Evolutionary conservation across 371 early-diverging fungal species (phyloP), one percentile per base, ranked within the genome.

Genomic region (Mortierella sp.): DNA sequence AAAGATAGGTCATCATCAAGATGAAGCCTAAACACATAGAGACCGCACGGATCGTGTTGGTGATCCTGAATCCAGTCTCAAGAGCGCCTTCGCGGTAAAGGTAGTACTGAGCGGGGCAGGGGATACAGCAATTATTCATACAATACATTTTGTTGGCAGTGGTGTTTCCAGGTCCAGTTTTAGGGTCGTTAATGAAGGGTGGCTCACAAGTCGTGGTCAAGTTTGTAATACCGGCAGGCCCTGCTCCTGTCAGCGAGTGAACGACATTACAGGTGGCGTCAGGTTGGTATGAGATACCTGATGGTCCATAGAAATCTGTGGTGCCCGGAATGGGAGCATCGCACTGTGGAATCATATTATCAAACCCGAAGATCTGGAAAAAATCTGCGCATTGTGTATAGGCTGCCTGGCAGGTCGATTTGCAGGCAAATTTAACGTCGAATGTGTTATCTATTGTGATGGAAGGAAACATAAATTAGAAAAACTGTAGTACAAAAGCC

Each of bases 1-100:
- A 73, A 22, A 90, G 61, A 61, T 90, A 91, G 47, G 89, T 87
- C 47, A 92, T 29, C 26, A 89, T 70, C 68, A 92, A 83, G 53
- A 87, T 68, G 54, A 89, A 86, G 28, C 85, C 76, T 2, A 84
- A 59, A 22, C 87, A 72, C 34, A 86, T 84, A 8, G 92, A 89
- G 45, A 89, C 79, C 8, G 82, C 85, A 45, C 90, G 86, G 54
- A 88, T 75, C 37, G 84, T 78, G 60, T 87, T 83, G 3, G 89
- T 88, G 7, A 87, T 86, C 55, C 80, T 66, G 59, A 86, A 88
- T 5, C 85, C 89, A 28, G 76, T 74, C 35, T 76, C 72, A 15
- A 86, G 70, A 74, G 85, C 87, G 26, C 83, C 86, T 40, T 79
- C 71, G 23, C 84, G 73, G 58, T 88, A 89, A 23, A 89, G 83